Conservation (phyloP, 441 rosid genomes). For the Pelargonium australe region DNA sequence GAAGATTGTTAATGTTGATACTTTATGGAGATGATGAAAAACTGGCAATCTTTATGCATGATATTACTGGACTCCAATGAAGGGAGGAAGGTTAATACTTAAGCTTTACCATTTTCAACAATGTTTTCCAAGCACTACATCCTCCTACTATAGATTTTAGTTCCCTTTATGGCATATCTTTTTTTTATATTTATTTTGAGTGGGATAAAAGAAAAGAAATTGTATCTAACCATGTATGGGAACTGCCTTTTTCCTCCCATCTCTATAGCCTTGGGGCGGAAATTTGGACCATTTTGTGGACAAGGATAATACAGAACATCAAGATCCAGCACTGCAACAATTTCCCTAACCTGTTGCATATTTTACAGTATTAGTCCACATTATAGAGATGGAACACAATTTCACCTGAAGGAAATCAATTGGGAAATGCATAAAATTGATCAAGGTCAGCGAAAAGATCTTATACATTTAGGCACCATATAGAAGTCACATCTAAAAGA, state of each 20-base stretch:
- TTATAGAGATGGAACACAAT: conserved; percentile 6
- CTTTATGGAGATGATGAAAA: background rate
- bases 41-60: background rate
- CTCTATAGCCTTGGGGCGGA: conserved; percentile 66
- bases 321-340: conserved; percentile 76
- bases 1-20: background rate
- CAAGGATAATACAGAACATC: conserved; percentile 91
- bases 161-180: background rate
- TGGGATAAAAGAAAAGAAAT: conserved; percentile 18
- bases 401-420: background rate
- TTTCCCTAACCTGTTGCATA: conserved; percentile 71
- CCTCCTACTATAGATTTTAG: background rate
- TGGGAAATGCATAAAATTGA: background rate
- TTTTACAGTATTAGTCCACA: conserved; percentile 21
- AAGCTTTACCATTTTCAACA: background rate
- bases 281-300: conserved; percentile 81
- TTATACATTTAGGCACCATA: background rate
- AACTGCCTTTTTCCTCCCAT: conserved; percentile 87
- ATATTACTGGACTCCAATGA: background rate
- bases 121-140: conserved; percentile 2
- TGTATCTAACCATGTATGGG: conserved; percentile 79
- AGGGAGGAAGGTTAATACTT: background rate
- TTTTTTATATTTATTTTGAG: background rate
- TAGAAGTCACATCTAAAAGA: background rate
- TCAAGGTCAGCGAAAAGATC: background rate